A percentile compares a stretch with the other conserved stretches of the same genome.
These are phyloP conservation scores for Aspergillus novofumigatus DNA, from an alignment of 2,329 filamentous ascomycete species.

Conservation along the genomic window DNA sequence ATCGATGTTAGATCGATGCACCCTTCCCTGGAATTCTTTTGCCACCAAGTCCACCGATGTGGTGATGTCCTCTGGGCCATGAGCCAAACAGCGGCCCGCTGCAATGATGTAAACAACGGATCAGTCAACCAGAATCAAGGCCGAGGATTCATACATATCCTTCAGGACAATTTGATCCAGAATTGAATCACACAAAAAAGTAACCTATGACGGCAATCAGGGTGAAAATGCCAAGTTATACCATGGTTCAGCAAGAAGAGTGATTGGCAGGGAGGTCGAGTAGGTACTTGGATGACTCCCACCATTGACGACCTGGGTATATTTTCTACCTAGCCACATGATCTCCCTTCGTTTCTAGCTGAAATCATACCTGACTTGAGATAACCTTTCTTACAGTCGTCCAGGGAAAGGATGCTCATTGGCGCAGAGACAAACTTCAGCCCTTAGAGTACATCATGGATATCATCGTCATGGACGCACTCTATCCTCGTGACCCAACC, in stretches of 20 bases:
- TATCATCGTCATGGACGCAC: background rate
- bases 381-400: background rate
- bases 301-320: background rate
- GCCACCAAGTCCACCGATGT: background rate
- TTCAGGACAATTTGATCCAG: background rate
- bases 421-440: background rate
- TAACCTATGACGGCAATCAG: background rate
- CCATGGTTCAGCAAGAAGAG: background rate
- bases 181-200: background rate
- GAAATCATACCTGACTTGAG: background rate
- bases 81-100: background rate
- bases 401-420: background rate
- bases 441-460: background rate
- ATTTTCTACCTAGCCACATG: background rate
- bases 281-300: background rate
- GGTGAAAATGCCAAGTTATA: background rate
- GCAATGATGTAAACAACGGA: background rate
- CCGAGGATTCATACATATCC: too few species aligned
- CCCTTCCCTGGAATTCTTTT: background rate
- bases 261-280: background rate
- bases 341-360: background rate
- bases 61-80: background rate
- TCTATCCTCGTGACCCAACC: slow-evolving; percentile 6
- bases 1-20: background rate
- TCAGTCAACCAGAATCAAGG: background rate